phyloP scores from a whole-genome alignment of 768 basidiomycete species.

The Hydnomerulius pinastri region DNA sequence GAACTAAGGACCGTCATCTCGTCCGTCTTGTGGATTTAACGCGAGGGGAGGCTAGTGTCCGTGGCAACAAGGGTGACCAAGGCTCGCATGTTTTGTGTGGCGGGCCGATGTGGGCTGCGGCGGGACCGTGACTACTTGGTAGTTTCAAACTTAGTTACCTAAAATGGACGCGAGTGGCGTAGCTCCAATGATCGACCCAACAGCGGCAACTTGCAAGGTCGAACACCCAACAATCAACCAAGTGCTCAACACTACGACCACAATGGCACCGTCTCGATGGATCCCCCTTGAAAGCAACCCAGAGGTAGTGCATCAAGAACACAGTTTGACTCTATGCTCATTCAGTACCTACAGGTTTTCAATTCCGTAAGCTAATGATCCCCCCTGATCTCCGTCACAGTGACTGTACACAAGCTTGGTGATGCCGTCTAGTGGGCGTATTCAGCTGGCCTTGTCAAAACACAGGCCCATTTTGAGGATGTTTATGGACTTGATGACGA shows the following conservation, averaged over 20 bases:
- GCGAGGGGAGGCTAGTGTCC: too few species aligned
- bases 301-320: constrained; percentile 34
- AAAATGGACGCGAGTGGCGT: neutral
- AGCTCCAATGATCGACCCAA: neutral
- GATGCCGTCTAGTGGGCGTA: constrained; percentile 58
- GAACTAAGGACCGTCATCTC: too few species aligned
- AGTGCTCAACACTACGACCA: neutral
- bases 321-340: constrained; percentile 7
- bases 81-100: too few species aligned
- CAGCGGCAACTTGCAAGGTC: too few species aligned
- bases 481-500: constrained; percentile 73
- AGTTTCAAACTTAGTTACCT: neutral
- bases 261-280: constrained; percentile 49
- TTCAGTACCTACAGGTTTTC: constrained; percentile 24
- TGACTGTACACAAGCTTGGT: too few species aligned
- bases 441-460: constrained; percentile 60
- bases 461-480: constrained; percentile 60
- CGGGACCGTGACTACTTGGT: neutral
- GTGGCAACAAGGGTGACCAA: too few species aligned
- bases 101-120: neutral
- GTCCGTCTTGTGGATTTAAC: too few species aligned
- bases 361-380: constrained; percentile 25
- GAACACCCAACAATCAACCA: neutral
- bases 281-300: constrained; percentile 83
- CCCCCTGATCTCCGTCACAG: constrained; percentile 1